phyloP scores from a whole-genome alignment of 139 green algal genomes.

The Chlamydomonas incerta region DNA sequence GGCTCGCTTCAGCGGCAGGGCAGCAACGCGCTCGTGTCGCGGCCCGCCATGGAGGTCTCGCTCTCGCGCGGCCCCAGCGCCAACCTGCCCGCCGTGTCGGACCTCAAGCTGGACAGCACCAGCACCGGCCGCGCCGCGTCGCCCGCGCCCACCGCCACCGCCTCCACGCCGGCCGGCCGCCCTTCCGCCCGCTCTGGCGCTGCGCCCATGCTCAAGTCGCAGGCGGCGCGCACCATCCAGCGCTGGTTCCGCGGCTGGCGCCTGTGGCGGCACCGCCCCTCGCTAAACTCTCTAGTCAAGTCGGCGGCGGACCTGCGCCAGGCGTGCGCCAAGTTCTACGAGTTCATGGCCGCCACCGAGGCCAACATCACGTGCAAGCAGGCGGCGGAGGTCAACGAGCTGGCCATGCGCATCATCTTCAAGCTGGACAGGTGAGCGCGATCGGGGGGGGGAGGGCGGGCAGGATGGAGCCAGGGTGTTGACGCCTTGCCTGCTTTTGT shows the following conservation, averaged over 20 bases:
- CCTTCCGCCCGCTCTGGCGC: too few relatives aligned
- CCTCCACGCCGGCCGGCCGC: too few relatives aligned
- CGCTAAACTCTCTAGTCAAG: neutral
- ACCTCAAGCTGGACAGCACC: neutral
- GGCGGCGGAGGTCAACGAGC: slow-evolving; percentile 57
- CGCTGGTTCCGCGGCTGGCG: slow-evolving; percentile 17
- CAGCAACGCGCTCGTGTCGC: slow-evolving; percentile 16
- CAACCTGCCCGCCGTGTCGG: neutral
- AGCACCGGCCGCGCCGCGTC: neutral
- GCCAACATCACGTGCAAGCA: slow-evolving; percentile 39
- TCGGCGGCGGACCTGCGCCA: neutral
- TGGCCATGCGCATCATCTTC: slow-evolving; percentile 54
- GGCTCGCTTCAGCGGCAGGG: slow-evolving; percentile 11
- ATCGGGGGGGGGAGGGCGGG: too few relatives aligned
- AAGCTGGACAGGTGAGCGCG: slow-evolving; percentile 42
- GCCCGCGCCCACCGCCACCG: neutral
- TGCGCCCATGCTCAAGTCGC: neutral
- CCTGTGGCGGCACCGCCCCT: slow-evolving; percentile 6
- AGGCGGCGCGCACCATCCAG: slow-evolving; percentile 39
- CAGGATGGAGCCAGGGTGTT: too few relatives aligned
- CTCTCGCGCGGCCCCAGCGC: slow-evolving; percentile 1
- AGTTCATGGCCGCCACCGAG: neutral
- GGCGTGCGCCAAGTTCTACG: neutral
- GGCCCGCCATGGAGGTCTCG: slow-evolving; percentile 6
- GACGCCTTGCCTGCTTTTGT: too few relatives aligned